These are phyloP conservation scores for Emmonsia crescens DNA, from an alignment of 2,329 filamentous ascomycete genomes.

Conservation along the genomic window DNA sequence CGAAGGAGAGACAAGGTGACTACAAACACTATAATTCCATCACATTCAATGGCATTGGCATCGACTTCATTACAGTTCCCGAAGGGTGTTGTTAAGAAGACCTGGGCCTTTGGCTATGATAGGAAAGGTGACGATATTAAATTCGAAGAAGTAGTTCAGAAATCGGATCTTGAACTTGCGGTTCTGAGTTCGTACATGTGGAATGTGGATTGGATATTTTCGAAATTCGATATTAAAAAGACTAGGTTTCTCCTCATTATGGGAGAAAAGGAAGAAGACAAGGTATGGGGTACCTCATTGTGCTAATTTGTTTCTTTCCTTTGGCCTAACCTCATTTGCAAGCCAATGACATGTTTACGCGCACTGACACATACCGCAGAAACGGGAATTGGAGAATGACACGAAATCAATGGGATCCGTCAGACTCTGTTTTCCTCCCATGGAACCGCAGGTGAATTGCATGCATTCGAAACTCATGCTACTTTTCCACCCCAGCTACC, in stretches of 20 bases:
- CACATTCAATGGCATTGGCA: neutral
- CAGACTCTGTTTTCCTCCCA: constrained; percentile 66
- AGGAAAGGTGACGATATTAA: constrained; percentile 62
- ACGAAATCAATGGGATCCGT: constrained; percentile 42
- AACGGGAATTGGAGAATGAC: constrained; percentile 28
- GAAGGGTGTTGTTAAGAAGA: constrained; percentile 64
- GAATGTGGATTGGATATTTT: constrained; percentile 69
- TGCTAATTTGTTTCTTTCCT: neutral
- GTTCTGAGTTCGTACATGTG: constrained; percentile 81
- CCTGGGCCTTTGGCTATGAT: constrained; percentile 57
- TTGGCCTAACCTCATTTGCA: neutral
- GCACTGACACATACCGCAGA: constrained; percentile 18
- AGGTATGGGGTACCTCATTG: constrained; percentile 20
- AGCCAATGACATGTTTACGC: neutral
- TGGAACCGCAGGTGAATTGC: constrained; percentile 57
- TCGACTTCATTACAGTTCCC: constrained; percentile 35
- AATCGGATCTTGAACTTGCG: constrained; percentile 58
- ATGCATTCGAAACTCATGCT: constrained; percentile 97
- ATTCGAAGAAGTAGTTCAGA: constrained; percentile 76
- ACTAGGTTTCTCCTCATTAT: constrained; percentile 57
- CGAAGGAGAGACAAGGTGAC: neutral
- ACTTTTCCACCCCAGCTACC: constrained; percentile 61
- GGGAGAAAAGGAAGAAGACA: constrained; percentile 44
- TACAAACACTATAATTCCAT: neutral
- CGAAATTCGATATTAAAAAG: constrained; percentile 51